These are phyloP conservation scores for Boletus bicolor DNA, from an alignment of 768 basidiomycete genomes.

Conservation along the genomic window DNA sequence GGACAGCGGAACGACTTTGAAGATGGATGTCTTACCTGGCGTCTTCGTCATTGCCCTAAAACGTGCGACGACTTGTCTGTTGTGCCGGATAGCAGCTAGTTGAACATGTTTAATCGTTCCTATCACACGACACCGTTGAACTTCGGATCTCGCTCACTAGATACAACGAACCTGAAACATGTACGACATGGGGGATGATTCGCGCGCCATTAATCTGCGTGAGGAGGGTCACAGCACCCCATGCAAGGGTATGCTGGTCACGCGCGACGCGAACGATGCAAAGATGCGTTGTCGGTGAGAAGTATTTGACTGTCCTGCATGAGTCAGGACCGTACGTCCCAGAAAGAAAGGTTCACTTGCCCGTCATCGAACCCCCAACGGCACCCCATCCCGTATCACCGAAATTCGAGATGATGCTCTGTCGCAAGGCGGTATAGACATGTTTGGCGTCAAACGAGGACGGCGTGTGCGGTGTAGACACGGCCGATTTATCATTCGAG, in stretches of 20 bases:
- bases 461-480: conserved; percentile 1
- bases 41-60: conserved; percentile 54
- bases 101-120: conserved; percentile 89
- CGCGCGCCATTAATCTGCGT: conserved; percentile 54
- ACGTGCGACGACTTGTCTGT: conserved; percentile 66
- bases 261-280: conserved; percentile 85
- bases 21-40: conserved; percentile 39
- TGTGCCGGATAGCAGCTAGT: conserved; percentile 70
- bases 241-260: conserved; percentile 75
- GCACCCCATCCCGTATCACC: conserved; percentile 88
- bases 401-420: conserved; percentile 68
- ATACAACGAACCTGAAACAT: conserved; percentile 63
- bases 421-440: conserved; percentile 66
- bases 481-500: conserved; percentile 17
- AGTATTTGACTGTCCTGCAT: conserved; percentile 70
- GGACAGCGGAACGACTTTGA: not conserved
- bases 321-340: not conserved
- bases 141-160: not conserved
- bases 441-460: conserved; percentile 53
- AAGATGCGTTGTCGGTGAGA: conserved; percentile 76
- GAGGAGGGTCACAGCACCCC: conserved; percentile 75
- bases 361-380: conserved; percentile 65
- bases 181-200: conserved; percentile 74
- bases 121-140: conserved; percentile 25
- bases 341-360: conserved; percentile 37